Evolutionary conservation across 352 stramenopile species (phyloP).

Genomic region (Globisporangium barbulae): DNA sequence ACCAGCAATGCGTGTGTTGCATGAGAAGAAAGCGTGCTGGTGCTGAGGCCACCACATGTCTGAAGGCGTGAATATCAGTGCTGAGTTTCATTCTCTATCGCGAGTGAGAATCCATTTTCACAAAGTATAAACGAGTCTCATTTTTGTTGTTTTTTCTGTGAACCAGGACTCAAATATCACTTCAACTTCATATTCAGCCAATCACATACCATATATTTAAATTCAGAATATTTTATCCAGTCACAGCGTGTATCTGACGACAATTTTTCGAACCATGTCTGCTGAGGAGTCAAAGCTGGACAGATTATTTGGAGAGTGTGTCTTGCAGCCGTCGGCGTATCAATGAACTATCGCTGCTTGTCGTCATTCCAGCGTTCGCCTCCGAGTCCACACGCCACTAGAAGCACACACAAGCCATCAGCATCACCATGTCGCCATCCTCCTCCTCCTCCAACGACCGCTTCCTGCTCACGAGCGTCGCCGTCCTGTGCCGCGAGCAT

Average conservation of each 20-base stretch:
- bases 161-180: background rate
- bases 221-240: too few species aligned
- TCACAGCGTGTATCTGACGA: background rate
- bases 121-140: background rate
- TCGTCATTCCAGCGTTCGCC: background rate
- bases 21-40: too few species aligned
- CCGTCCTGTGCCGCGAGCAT: conserved; percentile 3
- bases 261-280: background rate
- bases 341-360: background rate
- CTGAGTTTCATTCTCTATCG: too few species aligned
- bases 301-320: too few species aligned
- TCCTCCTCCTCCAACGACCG: background rate
- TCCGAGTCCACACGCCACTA: background rate
- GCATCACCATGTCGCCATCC: background rate
- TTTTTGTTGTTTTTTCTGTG: background rate
- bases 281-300: too few species aligned
- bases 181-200: background rate
- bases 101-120: background rate
- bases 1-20: too few species aligned
- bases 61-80: too few species aligned
- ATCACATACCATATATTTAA: background rate
- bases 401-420: background rate
- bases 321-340: background rate
- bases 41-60: too few species aligned
- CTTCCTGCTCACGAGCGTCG: conserved; percentile 10